Evolutionary conservation across 495 filamentous ascomycete genomes (phyloP), one percentile per base, ranked within the genome.

Genomic region (Penicillium salamii): DNA sequence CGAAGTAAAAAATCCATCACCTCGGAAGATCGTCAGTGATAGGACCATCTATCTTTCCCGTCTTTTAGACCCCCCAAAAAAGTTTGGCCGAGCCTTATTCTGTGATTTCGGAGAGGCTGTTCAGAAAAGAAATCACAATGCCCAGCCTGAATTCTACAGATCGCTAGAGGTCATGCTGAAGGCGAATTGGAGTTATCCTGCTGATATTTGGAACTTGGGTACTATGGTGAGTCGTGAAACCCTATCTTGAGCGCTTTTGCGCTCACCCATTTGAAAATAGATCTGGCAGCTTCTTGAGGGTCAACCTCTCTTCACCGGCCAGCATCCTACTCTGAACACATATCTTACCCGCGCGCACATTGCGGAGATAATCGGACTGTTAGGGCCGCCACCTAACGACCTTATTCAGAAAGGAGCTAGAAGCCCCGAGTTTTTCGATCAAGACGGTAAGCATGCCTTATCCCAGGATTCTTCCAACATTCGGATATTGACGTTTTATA

Each of bases 201-300:
- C 77, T 35, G 77, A 80, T 52, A 74, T 78, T 38, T 79, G 78
- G 77, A 76, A 72, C 53, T 62, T 71, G 12, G 77, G 26, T 1
- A 14, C n/a, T 41, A 41, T 46, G 42, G 19, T 49, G 23, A 26
- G 23, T 26, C 23, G 23, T 26, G 23, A 26, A 26, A 26, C 23
- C 23, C 23, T 26, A 26, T 26, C 8, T 26, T 26, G 23, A 26
- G 23, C 23, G 23, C 23, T 8, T 26, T 26, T 26, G 3, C 8
- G 23, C 23, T 26, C 8, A 26, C 23, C 23, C 23, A 26, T 26
- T 26, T 26, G 23, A 26, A 26, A 26, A 26, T 8, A 59, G 74
- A 55, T 71, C 7, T 78, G 74, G 74, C 67, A 76, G 53, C 36
- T 78, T 1, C 75, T 75, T 43, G 71, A 78, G 52, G 70, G 69